Evolutionary conservation across 495 filamentous ascomycete species (phyloP).

Genomic region (Annulohypoxylon stygium): DNA sequence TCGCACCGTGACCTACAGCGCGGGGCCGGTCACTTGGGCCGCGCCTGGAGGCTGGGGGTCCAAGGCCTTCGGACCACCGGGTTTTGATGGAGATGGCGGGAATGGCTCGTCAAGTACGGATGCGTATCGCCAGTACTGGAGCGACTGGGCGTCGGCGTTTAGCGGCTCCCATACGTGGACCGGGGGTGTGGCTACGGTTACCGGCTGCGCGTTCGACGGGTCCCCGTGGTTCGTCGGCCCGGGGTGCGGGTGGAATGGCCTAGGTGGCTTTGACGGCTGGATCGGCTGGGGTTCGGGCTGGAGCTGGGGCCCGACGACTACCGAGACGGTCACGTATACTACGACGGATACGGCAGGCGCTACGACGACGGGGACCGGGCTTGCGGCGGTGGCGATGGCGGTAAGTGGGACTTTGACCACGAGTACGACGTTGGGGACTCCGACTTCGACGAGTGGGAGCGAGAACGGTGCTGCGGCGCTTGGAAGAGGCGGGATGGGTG

Average conservation of each 20-base stretch:
- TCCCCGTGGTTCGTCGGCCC: constrained; percentile 63
- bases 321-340: constrained; percentile 54
- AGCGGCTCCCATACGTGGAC: constrained; percentile 55
- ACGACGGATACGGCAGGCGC: constrained; percentile 52
- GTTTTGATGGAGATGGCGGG: not conserved
- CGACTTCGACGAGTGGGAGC: constrained; percentile 36
- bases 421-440: constrained; percentile 46
- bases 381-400: constrained; percentile 57
- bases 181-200: constrained; percentile 61
- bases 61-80: constrained; percentile 18
- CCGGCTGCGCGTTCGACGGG: constrained; percentile 61
- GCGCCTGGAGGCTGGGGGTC: constrained; percentile 44
- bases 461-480: constrained; percentile 24
- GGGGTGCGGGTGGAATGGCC: constrained; percentile 56
- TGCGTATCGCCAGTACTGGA: constrained; percentile 49
- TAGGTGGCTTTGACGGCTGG: constrained; percentile 57
- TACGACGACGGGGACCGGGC: constrained; percentile 54
- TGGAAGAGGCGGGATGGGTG: constrained; percentile 23
- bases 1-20: constrained; percentile 56
- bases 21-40: constrained; percentile 57
- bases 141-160: constrained; percentile 51
- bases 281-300: constrained; percentile 61
- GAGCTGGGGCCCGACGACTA: constrained; percentile 55
- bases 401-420: constrained; percentile 57
- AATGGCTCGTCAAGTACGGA: constrained; percentile 4